Conservation (phyloP, 345 rosid genomes). For the Lepidium africanum region DNA sequence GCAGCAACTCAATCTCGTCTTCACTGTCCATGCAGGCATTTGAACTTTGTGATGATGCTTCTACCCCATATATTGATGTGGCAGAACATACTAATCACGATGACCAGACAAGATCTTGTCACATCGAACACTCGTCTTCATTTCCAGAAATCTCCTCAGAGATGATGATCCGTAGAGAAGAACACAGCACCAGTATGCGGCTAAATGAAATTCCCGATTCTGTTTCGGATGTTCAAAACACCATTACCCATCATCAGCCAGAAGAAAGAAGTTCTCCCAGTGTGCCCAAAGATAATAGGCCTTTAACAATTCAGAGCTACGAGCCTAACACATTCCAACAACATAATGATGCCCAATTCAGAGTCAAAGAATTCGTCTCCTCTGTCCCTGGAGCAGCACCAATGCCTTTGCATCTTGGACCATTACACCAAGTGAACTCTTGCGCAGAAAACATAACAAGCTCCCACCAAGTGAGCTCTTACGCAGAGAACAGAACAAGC, state of each 20-base stretch:
- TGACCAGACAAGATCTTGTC: slow-evolving; percentile 30
- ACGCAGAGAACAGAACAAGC: no score
- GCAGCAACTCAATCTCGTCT: slow-evolving; percentile 72
- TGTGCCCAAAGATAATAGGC: slow-evolving; percentile 14
- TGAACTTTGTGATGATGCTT: slow-evolving; percentile 77
- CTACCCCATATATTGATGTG: slow-evolving; percentile 54
- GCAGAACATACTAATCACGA: slow-evolving; percentile 33
- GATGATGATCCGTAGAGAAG: slow-evolving; percentile 28
- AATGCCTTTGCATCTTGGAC: slow-evolving; percentile 23
- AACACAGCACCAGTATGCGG: slow-evolving; percentile 26
- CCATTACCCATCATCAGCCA: slow-evolving; percentile 18
- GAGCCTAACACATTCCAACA: slow-evolving; percentile 29
- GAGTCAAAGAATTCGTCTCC: slow-evolving; percentile 55
- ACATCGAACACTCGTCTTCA: slow-evolving; percentile 32
- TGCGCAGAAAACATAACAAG: slow-evolving; percentile 39
- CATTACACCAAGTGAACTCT: slow-evolving; percentile 29
- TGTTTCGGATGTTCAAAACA: slow-evolving; percentile 28
- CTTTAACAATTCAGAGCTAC: slow-evolving; percentile 19
- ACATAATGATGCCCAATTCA: slow-evolving; percentile 62
- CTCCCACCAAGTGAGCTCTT: not conserved
- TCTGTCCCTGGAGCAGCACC: slow-evolving; percentile 24
- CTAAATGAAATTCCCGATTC: slow-evolving; percentile 31
- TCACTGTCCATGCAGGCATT: slow-evolving; percentile 68
- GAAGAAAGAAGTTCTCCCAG: slow-evolving; percentile 42
- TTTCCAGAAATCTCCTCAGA: slow-evolving; percentile 30